phyloP scores from a whole-genome alignment of 1,284 basidiomycete genomes.

The Fomes fomentarius region DNA sequence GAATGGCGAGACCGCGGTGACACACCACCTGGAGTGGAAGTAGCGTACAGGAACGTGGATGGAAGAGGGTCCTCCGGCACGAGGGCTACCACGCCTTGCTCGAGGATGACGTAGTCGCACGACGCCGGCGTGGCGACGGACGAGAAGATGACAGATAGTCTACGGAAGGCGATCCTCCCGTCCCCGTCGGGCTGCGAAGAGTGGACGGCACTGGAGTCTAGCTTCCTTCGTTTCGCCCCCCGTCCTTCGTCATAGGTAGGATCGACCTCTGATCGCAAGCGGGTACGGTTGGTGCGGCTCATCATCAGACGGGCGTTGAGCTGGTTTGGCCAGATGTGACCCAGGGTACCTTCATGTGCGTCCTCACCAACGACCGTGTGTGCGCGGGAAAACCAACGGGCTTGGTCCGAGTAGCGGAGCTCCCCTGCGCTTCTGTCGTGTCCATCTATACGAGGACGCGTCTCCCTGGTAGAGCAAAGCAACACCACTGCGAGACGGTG shows the following conservation, averaged over 20 bases:
- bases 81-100: constrained; percentile 51
- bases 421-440: constrained; percentile 35
- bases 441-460: constrained; percentile 48
- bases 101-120: constrained; percentile 74
- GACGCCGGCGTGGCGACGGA: constrained; percentile 59
- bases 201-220: constrained; percentile 14
- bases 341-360: constrained; percentile 80
- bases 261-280: constrained; percentile 37
- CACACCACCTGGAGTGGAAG: neutral
- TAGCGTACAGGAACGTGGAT: constrained; percentile 12
- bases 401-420: constrained; percentile 73
- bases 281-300: constrained; percentile 71
- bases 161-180: constrained; percentile 48
- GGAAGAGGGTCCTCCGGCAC: constrained; percentile 20
- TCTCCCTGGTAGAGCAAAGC: constrained; percentile 87
- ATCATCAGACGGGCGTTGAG: constrained; percentile 85
- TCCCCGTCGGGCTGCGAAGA: neutral
- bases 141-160: constrained; percentile 77
- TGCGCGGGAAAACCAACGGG: constrained; percentile 74
- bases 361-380: constrained; percentile 58
- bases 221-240: constrained; percentile 33
- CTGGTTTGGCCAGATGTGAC: constrained; percentile 90
- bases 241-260: neutral
- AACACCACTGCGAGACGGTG: constrained; percentile 77
- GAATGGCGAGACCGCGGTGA: constrained; percentile 6